Conservation (phyloP, 495 filamentous ascomycete genomes). For the Penicillium riverlandense region DNA sequence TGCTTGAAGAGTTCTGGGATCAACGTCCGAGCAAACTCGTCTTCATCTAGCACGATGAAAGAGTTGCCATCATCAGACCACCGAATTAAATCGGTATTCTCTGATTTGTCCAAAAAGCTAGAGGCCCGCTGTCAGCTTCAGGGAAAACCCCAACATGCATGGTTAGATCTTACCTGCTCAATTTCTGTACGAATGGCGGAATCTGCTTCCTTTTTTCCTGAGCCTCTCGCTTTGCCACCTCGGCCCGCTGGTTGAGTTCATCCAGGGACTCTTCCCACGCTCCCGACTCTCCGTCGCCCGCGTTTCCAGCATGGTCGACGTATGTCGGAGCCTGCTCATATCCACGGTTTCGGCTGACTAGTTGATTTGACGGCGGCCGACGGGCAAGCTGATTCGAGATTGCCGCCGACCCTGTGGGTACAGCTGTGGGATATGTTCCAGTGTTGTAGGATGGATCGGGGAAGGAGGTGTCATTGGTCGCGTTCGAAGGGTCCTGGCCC, state of each 20-base stretch:
- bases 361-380: conserved; percentile 52
- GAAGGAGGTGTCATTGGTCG: conserved; percentile 22
- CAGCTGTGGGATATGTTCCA: conserved; percentile 23
- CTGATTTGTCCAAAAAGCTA: conserved; percentile 87
- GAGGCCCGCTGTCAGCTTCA: not conserved
- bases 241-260: conserved; percentile 66
- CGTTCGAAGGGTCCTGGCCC: conserved; percentile 37
- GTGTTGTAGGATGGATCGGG: conserved; percentile 34
- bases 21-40: conserved; percentile 95
- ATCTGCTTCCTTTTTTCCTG: conserved; percentile 87
- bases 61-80: conserved; percentile 97
- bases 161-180: conserved; percentile 70
- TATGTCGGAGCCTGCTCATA: conserved; percentile 44
- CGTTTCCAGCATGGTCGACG: conserved; percentile 34
- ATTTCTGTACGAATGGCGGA: conserved; percentile 95
- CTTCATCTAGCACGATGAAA: conserved; percentile 94
- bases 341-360: conserved; percentile 41
- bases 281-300: conserved; percentile 34
- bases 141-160: no score
- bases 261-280: conserved; percentile 62
- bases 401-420: conserved; percentile 36
- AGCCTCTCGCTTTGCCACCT: conserved; percentile 72
- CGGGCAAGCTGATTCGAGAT: conserved; percentile 62
- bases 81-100: conserved; percentile 90
- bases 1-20: conserved; percentile 99